A percentile compares a stretch with the other conserved stretches of the same genome.
Conservation (phyloP, 148 eudicot species). For the Pouteria glomerata region DNA sequence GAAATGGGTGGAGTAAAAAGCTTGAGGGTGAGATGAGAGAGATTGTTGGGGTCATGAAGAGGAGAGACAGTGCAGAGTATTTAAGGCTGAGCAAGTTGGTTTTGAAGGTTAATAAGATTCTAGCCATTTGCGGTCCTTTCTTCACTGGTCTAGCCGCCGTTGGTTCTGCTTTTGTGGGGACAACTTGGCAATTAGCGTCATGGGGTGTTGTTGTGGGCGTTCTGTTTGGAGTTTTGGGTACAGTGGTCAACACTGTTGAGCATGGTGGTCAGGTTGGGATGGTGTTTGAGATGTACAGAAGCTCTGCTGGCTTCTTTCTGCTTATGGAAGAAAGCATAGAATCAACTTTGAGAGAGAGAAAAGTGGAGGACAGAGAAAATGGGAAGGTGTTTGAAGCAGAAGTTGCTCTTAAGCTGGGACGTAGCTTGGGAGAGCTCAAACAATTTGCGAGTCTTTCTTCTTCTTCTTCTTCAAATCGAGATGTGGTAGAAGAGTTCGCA, state of each 20-base stretch:
- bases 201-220: constrained; percentile 13
- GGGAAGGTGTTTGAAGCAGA: constrained; percentile 11
- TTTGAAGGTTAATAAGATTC: constrained; percentile 10
- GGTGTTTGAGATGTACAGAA: constrained; percentile 17
- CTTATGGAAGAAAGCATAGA: constrained; percentile 16
- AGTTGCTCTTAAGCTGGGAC: constrained; percentile 12
- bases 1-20: constrained; percentile 10
- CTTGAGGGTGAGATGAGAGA: constrained; percentile 13
- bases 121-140: constrained; percentile 8
- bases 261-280: constrained; percentile 13
- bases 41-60: constrained; percentile 7
- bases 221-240: not conserved
- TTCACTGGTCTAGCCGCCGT: constrained; percentile 8
- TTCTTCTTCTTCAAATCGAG: not conserved
- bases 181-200: not conserved
- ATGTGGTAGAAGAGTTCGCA: constrained; percentile 2
- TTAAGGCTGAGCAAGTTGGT: constrained; percentile 12
- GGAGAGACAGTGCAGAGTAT: constrained; percentile 10
- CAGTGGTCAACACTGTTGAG: constrained; percentile 11
- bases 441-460: not conserved
- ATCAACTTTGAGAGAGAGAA: not conserved
- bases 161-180: not conserved
- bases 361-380: constrained; percentile 2
- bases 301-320: constrained; percentile 5
- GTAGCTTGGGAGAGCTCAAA: constrained; percentile 9